Percentiles rank a stretch among this genome's conserved stretches.
These are phyloP conservation scores for Crithidia sp. DNA, from an alignment of 208 protist species.

Conservation along the genomic window DNA sequence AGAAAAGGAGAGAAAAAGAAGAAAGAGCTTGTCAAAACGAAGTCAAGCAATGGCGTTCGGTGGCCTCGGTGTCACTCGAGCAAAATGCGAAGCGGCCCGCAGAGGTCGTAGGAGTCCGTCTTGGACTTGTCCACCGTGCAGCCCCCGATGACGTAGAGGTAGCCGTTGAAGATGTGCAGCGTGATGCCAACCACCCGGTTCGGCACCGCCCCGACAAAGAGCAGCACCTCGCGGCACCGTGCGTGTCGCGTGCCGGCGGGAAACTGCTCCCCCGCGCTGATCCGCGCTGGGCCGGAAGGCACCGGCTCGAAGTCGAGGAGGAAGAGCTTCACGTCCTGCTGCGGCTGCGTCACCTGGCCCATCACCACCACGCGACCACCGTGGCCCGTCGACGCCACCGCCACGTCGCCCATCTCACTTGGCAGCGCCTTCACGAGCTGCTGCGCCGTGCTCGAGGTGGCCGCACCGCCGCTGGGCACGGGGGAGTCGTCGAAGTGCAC, in stretches of 20 bases:
- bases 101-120: slow-evolving; percentile 25
- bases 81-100: slow-evolving; percentile 31
- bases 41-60: too few relatives aligned
- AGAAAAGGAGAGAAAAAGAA: too few relatives aligned
- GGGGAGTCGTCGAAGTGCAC: slow-evolving; percentile 22
- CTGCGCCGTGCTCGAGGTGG: slow-evolving; percentile 14
- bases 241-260: slow-evolving; percentile 32
- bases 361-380: slow-evolving; percentile 42
- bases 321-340: slow-evolving; percentile 39
- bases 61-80: slow-evolving; percentile 7
- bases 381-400: slow-evolving; percentile 35
- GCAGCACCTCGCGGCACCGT: slow-evolving; percentile 41
- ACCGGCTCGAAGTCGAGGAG: slow-evolving; percentile 39
- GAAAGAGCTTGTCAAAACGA: too few relatives aligned
- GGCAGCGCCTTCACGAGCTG: slow-evolving; percentile 19
- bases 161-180: slow-evolving; percentile 50
- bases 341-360: slow-evolving; percentile 39
- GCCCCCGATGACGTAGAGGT: slow-evolving; percentile 59
- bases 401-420: slow-evolving; percentile 40
- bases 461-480: neutral
- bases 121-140: slow-evolving; percentile 29
- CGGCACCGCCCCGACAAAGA: slow-evolving; percentile 47
- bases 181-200: slow-evolving; percentile 41
- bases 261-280: slow-evolving; percentile 28
- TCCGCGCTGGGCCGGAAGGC: neutral